phyloP scores from a whole-genome alignment of 257 asterid species.

The Marsdenia floribunda region DNA sequence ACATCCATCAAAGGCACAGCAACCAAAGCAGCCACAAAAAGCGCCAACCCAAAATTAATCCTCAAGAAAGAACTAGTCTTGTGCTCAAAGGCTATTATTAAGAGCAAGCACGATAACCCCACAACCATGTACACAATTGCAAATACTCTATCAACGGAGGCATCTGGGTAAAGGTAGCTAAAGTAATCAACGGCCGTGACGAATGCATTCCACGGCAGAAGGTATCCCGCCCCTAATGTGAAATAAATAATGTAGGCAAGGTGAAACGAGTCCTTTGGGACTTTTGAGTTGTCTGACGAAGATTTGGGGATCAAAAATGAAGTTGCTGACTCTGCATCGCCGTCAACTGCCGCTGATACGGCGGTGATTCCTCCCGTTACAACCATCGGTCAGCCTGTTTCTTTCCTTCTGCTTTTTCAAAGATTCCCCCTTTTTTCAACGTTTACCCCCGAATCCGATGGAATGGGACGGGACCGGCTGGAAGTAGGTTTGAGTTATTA shows the following conservation, averaged over 20 bases:
- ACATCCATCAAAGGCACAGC: slow-evolving; percentile 74
- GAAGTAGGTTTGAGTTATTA: neutral
- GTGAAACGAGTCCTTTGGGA: slow-evolving; percentile 68
- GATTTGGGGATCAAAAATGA: slow-evolving; percentile 28
- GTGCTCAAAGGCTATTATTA: slow-evolving; percentile 60
- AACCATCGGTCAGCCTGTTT: slow-evolving; percentile 8
- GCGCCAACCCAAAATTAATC: slow-evolving; percentile 59
- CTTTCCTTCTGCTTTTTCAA: neutral
- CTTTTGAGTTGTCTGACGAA: slow-evolving; percentile 25
- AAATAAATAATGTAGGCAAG: slow-evolving; percentile 78
- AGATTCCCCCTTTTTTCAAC: neutral
- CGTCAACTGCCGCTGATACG: slow-evolving; percentile 14
- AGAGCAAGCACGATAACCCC: slow-evolving; percentile 41
- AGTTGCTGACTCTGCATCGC: slow-evolving; percentile 36
- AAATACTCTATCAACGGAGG: slow-evolving; percentile 72
- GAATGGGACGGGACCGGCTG: neutral
- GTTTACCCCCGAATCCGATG: neutral
- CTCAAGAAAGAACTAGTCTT: slow-evolving; percentile 44
- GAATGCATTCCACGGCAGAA: slow-evolving; percentile 96
- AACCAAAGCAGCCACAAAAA: slow-evolving; percentile 52
- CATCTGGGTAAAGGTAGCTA: slow-evolving; percentile 74
- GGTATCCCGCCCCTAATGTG: slow-evolving; percentile 75
- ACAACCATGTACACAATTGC: slow-evolving; percentile 61
- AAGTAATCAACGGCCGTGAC: slow-evolving; percentile 97
- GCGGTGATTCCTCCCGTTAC: neutral